Base-by-base conservation (phyloP, 2,329 filamentous ascomycete genomes). In the Aureobasidium sp. region DNA sequence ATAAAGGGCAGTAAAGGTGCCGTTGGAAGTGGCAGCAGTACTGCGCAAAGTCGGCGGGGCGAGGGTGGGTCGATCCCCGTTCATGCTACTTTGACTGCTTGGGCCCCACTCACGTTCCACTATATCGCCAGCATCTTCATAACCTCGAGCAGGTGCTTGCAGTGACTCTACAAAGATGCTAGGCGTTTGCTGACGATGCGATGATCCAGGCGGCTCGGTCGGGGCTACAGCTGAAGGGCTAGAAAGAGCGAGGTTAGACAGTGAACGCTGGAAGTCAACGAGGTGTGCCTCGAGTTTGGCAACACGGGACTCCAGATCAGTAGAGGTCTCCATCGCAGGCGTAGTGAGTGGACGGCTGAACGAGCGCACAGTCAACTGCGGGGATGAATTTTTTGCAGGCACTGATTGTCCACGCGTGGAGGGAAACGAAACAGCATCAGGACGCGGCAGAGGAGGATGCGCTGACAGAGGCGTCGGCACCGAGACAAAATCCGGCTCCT, bases 101-200 rank as follows among this genome's bases (percentile, higher is more conserved):
- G 59, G 48, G 23, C 51, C 53, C 60, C 60, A 62, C 41, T 62
- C 60, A 1, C 60, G 51, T 26, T 62, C 60, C 41, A 62, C 34
- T 10, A 62, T 47, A 17, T 62, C 60, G 39, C 60, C 60, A 41
- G 60, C 60, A 48, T 62, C 60, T 48, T 62, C 60, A 23, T 47
- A 62, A 17, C 15, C 42, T 39, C 41, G 50, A n/a, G 67, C 64
- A 34, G 69, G 68, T 20, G 68, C 61, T 17, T 69, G 66, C 2
- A 71, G 66, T 9, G 71, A 69, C 17, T 73, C 70, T 3, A 71
- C 68, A 13, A 74, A 67, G 66, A 72, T 70, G 62, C 72, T 74
- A 3, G 72, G 71, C 10, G 70, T 70, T 29, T 70, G 67, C 50
- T 63, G 61, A 15, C 51, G 63, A 23, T 48, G 63, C n/a, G 44